Evolutionary conservation across 108 stramenopile genomes (phyloP), one percentile per base, ranked within the genome.

Genomic region (Nannochloropsis oceanica): DNA sequence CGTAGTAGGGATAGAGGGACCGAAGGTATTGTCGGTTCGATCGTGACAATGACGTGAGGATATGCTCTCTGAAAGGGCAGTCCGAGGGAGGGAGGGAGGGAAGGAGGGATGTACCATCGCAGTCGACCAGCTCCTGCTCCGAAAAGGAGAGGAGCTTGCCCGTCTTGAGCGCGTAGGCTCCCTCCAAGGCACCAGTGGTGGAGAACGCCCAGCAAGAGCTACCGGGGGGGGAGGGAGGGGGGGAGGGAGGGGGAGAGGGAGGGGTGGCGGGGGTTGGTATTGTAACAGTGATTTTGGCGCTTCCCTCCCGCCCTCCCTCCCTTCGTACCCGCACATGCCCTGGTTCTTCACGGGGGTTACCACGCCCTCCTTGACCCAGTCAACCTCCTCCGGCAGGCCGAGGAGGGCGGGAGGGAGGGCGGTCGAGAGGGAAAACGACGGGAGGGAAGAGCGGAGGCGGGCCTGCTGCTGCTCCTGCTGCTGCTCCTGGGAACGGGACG

Each of bases 171-270:
- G 86, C 91, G 44, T 93, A 90, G n/a, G 90, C 90, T 42, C 96
- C 94, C 92, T 97, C 97, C 84, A 97, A 83, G 25, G 94, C 92
- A 0, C 96, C 99, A 8, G 96, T 94, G 14, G 97, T 94, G 24
- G 95, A 93, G 85, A 98, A 96, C 13, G 99, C 96, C 97, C 97
- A 99, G 92, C 99, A 99, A n/a, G n/a, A n/a, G n/a, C 0, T 93
- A 94, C 24, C 96, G n/a, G n/a, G n/a, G n/a, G n/a, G n/a, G n/a
- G n/a, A n/a, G n/a, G n/a, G n/a, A n/a, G n/a, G n/a, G n/a, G n/a
- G n/a, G n/a, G n/a, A n/a, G n/a, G n/a, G n/a, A n/a, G n/a, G n/a
- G n/a, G n/a, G n/a, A n/a, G n/a, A n/a, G n/a, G n/a, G n/a, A n/a
- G n/a, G n/a, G n/a, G n/a, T n/a, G n/a, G n/a, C n/a, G n/a, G n/a